A percentile compares a stretch with the other conserved stretches of the same genome.
These are phyloP conservation scores for Mimosa pudica DNA, from an alignment of 306 rosid species.

Conservation along the genomic window DNA sequence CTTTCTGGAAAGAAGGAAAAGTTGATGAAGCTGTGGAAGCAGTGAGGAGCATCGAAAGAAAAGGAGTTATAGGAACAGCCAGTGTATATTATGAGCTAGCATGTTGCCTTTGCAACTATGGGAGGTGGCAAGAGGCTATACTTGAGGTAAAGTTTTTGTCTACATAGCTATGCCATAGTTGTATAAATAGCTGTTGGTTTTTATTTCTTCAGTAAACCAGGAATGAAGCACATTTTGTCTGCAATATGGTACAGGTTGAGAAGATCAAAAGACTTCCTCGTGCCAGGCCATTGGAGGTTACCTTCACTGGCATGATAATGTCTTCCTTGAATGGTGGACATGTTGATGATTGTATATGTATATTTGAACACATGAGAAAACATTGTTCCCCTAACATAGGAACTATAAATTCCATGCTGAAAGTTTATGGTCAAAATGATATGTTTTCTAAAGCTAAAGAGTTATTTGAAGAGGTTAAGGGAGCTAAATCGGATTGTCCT, in stretches of 20 bases:
- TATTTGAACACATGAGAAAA: slow-evolving; percentile 70
- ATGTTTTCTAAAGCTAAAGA: slow-evolving; percentile 83
- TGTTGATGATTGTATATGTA: slow-evolving; percentile 60
- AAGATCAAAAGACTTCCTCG: slow-evolving; percentile 65
- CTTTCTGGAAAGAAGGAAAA: slow-evolving; percentile 85
- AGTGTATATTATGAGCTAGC: slow-evolving; percentile 85
- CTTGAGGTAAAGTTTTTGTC: slow-evolving; percentile 56
- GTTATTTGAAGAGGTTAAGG: slow-evolving; percentile 73
- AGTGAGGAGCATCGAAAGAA: slow-evolving; percentile 84
- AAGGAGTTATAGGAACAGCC: slow-evolving; percentile 75
- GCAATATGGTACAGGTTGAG: slow-evolving; percentile 59
- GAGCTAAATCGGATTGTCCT: slow-evolving; percentile 44
- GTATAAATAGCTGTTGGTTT: not conserved
- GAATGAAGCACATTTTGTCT: slow-evolving; percentile 22
- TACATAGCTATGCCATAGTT: slow-evolving; percentile 20
- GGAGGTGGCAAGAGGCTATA: slow-evolving; percentile 91
- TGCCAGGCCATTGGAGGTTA: slow-evolving; percentile 75
- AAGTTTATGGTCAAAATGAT: slow-evolving; percentile 73
- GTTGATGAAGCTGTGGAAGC: slow-evolving; percentile 73
- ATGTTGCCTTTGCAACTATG: slow-evolving; percentile 83
- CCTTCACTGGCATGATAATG: slow-evolving; percentile 92
- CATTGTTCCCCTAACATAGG: slow-evolving; percentile 77
- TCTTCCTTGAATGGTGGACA: slow-evolving; percentile 79
- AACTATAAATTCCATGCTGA: slow-evolving; percentile 79
- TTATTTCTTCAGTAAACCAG: slow-evolving; percentile 4